Percentiles rank a stretch among this genome's conserved stretches.
These are phyloP conservation scores for Apiotrichum siamense DNA, from an alignment of 1,284 basidiomycete genomes.

Conservation along the genomic window DNA sequence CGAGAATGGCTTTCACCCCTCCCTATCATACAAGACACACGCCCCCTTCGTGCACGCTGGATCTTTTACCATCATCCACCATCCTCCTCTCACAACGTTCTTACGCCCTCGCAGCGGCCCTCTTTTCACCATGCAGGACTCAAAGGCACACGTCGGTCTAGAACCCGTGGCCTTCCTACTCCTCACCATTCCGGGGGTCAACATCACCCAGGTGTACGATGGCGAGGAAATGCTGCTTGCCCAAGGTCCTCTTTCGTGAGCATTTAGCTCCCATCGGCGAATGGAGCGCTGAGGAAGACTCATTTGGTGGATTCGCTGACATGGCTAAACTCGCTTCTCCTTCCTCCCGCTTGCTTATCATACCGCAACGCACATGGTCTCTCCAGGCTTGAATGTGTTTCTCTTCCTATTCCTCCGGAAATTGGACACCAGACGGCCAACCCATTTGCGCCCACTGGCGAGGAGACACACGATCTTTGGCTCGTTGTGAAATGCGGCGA, in stretches of 20 bases:
- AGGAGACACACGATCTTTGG: conserved; percentile 44
- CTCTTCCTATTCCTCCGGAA: conserved; percentile 40
- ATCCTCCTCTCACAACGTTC: not conserved
- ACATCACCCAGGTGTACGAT: conserved; percentile 28
- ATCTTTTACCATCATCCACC: not conserved
- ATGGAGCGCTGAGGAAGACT: not conserved
- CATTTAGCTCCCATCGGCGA: not conserved
- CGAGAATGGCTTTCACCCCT: no score
- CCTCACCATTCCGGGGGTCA: conserved; percentile 12
- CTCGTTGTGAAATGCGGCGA: conserved; percentile 61
- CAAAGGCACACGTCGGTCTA: not conserved
- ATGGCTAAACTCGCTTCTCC: not conserved
- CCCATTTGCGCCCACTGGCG: conserved; percentile 42
- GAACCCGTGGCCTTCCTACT: conserved; percentile 11
- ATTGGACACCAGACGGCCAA: conserved; percentile 45
- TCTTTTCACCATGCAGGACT: not conserved
- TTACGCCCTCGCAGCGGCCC: not conserved
- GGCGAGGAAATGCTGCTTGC: conserved; percentile 35
- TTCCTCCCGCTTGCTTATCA: not conserved
- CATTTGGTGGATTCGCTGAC: not conserved
- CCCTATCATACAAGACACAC: no score
- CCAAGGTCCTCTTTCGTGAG: conserved; percentile 38
- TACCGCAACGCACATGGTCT: not conserved
- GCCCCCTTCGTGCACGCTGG: no score
- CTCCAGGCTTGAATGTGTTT: conserved; percentile 43